Percentiles rank a stretch among this genome's conserved stretches.
These are phyloP conservation scores for Glycine latifolia DNA, from an alignment of 306 rosid species.

Conservation along the genomic window DNA sequence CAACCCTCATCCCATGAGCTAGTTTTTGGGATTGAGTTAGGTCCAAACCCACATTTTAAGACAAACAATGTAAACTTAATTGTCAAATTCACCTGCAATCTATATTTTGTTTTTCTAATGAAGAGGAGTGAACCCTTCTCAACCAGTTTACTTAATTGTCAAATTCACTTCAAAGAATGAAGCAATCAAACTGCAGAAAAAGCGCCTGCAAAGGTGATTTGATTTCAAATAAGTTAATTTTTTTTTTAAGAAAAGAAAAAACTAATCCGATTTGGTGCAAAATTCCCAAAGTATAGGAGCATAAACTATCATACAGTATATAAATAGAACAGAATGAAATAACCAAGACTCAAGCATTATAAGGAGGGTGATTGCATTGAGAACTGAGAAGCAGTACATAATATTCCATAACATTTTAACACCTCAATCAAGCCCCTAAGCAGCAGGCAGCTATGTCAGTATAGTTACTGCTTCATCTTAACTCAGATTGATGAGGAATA, in stretches of 20 bases:
- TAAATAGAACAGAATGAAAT: not conserved
- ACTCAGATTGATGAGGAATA: too few relatives aligned
- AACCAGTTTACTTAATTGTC: constrained; percentile 34
- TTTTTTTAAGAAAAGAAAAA: not conserved
- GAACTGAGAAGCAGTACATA: not conserved
- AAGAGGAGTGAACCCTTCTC: constrained; percentile 33
- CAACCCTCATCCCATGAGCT: too few relatives aligned
- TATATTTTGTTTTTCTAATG: constrained; percentile 39
- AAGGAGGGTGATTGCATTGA: not conserved
- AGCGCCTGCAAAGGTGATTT: constrained; percentile 45
- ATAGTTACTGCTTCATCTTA: not conserved
- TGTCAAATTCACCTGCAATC: constrained; percentile 38
- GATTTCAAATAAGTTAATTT: constrained; percentile 17
- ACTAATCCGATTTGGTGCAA: not conserved
- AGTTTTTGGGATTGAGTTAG: too few relatives aligned
- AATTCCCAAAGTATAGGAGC: constrained; percentile 3
- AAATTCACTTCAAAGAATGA: constrained; percentile 37
- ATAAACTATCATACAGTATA: constrained; percentile 18
- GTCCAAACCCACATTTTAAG: too few relatives aligned
- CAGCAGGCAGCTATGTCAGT: not conserved
- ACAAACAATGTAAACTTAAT: not conserved
- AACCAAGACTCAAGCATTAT: not conserved
- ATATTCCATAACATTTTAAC: too few relatives aligned
- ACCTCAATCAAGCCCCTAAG: too few relatives aligned
- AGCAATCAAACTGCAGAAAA: constrained; percentile 33